Evolutionary conservation across 225 moss, liverwort and hornwort genomes (phyloP), one percentile per base, ranked within the genome.

Genomic region (Lunularia cruciata): DNA sequence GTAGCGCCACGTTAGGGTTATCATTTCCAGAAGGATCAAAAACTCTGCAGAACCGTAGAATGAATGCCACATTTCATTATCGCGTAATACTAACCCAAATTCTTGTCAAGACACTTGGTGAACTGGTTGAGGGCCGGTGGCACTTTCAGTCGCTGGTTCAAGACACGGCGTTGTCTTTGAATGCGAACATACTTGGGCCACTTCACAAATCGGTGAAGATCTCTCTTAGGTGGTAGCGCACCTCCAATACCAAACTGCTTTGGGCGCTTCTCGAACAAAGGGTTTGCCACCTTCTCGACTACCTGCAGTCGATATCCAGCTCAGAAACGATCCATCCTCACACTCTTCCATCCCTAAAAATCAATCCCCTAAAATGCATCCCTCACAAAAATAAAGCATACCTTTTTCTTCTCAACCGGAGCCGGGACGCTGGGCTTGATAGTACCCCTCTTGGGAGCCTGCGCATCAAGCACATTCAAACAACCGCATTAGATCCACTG

Each of bases 371-470:
- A 7, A 19, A 38, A 30, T 25, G 23, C 8, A 22, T 12, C 37
- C 10, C 0, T 19, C 55, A 2, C 12, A 26, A 54, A 51, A 13
- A 2, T 0, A 15, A 37, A 30, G 8, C 42, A 13, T 63, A 42
- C 37, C 85, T 85, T 83, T 75, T 91, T 91, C 82, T 85, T 85
- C 82, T 59, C 81, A 31, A 70, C 85, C 9, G 82, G 87, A 26
- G 84, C 79, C 38, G 83, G 80, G 45, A 74, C 73, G 59, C 88
- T 79, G 39, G 87, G 63, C 80, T 89, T 89, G 43, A 91, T 0
- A 23, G 79, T 91, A 47, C 91, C 91, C 72, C 80, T 73, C 71
- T 88, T 91, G 23, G 88, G 91, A 67, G 88, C 91, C 87, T 90
- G 78, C 38, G 65, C 64, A 81, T 1, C 12, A 49, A 54, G 1